Conservation (phyloP, 305 asterid species). For the Fraxinus ornus region DNA sequence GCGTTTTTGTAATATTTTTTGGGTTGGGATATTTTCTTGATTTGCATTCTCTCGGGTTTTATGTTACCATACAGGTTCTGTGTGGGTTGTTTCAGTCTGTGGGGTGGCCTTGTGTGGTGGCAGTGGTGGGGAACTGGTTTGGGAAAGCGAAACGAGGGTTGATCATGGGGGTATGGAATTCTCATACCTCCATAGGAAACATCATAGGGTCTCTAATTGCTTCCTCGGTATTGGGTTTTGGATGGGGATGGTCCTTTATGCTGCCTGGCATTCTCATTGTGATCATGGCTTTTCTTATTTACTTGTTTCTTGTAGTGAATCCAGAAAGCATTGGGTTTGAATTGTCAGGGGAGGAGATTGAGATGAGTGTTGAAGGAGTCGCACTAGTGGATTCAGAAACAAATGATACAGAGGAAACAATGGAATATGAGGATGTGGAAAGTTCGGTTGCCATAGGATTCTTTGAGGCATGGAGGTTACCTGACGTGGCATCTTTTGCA, state of each 20-base stretch:
- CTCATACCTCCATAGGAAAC: slow-evolving; percentile 86
- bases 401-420: slow-evolving; percentile 31
- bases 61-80: slow-evolving; percentile 54
- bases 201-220: slow-evolving; percentile 81
- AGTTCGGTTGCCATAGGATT: slow-evolving; percentile 66
- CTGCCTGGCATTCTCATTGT: slow-evolving; percentile 67
- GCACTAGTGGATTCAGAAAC: slow-evolving; percentile 54
- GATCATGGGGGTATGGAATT: slow-evolving; percentile 90
- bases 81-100: slow-evolving; percentile 93
- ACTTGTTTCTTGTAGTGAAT: slow-evolving; percentile 65
- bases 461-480: slow-evolving; percentile 87
- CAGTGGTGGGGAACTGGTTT: slow-evolving; percentile 90
- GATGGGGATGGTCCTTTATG: slow-evolving; percentile 98
- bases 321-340: slow-evolving; percentile 68
- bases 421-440: slow-evolving; percentile 39
- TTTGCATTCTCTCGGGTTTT: slow-evolving; percentile 62
- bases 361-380: slow-evolving; percentile 58
- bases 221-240: slow-evolving; percentile 72
- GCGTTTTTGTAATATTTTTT: slow-evolving; percentile 53
- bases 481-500: slow-evolving; percentile 78
- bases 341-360: slow-evolving; percentile 46
- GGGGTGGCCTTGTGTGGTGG: slow-evolving; percentile 97
- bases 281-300: slow-evolving; percentile 44
- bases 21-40: slow-evolving; percentile 81
- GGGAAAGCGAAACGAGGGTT: slow-evolving; percentile 83